Conservation (phyloP, 2,329 filamentous ascomycete species). For the Neurospora sp. region DNA sequence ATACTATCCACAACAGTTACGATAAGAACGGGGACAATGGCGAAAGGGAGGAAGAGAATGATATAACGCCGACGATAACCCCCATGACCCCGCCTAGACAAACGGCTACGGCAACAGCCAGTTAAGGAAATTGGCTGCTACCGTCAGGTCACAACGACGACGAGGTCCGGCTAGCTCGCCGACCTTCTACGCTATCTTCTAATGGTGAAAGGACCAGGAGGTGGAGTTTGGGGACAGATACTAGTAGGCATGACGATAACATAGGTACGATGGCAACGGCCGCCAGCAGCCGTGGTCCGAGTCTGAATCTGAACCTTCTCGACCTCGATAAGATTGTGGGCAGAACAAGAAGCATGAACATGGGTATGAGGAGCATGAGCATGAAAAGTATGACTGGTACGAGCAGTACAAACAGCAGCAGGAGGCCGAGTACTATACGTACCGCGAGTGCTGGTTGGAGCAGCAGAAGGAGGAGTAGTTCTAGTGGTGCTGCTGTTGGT, state of each 20-base stretch:
- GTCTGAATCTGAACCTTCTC: not conserved
- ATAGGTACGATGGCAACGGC: not conserved
- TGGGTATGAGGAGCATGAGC: not conserved
- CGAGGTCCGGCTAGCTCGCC: not conserved
- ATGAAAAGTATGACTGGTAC: not conserved
- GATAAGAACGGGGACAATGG: not conserved
- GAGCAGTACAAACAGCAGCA: not conserved
- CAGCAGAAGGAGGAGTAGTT: not conserved
- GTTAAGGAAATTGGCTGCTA: not conserved
- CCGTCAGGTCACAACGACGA: not conserved
- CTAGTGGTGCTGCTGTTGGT: not conserved
- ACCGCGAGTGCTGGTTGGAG: not conserved
- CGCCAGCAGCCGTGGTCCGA: not conserved
- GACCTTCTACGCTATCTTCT: not conserved
- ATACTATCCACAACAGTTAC: not conserved
- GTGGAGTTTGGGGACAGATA: not conserved
- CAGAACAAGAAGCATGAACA: not conserved
- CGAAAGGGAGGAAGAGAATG: not conserved
- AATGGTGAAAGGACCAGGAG: not conserved
- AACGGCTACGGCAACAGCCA: not conserved
- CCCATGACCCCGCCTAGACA: not conserved
- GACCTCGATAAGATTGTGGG: not conserved
- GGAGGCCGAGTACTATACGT: not conserved
- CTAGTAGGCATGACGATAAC: not conserved
- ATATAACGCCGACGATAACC: not conserved